Evolutionary conservation across 495 filamentous ascomycete species (phyloP), one percentile per base, ranked within the genome.

Genomic region (Hamigera avellanea): DNA sequence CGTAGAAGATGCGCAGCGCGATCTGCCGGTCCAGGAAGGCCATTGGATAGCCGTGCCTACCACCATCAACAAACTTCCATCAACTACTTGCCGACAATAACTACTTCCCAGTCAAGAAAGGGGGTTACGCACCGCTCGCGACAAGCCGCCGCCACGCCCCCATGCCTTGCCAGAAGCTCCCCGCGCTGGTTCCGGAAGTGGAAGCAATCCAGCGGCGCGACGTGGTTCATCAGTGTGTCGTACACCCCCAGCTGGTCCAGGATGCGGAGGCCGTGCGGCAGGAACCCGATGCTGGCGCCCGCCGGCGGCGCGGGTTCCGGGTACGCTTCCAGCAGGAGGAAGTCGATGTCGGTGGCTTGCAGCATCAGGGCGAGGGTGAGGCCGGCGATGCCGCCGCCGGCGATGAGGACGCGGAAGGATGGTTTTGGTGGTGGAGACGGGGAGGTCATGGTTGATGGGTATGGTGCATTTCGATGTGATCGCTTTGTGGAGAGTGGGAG

Each of bases 361-460:
- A 54, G 35, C 27, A 42, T 39, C 17, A 30, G n/a, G 8, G 46
- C 46, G 14, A 50, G 14, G 2, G 33, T 36, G 12, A 50, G 39
- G 7, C 72, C 73, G 2, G 68, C 66, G 1, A 68, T 72, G n/a
- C 72, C 70, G 21, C 68, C 73, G 3, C 64, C 62, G 15, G 47
- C 40, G 29, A 51, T 48, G n/a, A 50, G 32, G 32, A 48, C n/a
- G n/a, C n/a, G n/a, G n/a, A n/a, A n/a, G n/a, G n/a, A n/a, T n/a
- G n/a, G n/a, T n/a, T n/a, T n/a, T n/a, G n/a, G n/a, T n/a, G n/a
- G n/a, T n/a, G n/a, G n/a, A n/a, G n/a, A n/a, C n/a, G n/a, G n/a
- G n/a, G n/a, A n/a, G n/a, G n/a, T n/a, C n/a, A n/a, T n/a, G n/a
- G n/a, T n/a, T n/a, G n/a, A n/a, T n/a, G n/a, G n/a, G n/a, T n/a